phyloP scores from a whole-genome alignment of 148 eudicot genomes.

The Persicaria maculosa region DNA sequence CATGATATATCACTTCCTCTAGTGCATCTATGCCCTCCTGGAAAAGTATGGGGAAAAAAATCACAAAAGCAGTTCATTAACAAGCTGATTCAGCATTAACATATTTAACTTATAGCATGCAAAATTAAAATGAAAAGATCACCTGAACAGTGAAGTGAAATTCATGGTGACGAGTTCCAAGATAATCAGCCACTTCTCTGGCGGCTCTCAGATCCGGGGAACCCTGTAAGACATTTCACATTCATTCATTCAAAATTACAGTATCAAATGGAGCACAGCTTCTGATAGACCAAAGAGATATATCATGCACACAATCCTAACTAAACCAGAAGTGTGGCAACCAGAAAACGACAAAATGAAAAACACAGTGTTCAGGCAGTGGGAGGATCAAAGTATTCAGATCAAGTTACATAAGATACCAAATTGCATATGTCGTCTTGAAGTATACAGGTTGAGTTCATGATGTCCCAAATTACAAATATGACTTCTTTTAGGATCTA shows the following conservation, averaged over 20 bases:
- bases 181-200: constrained; percentile 89
- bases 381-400: background rate
- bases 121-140: constrained; percentile 4
- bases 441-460: no score
- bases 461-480: no score
- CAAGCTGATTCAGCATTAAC: background rate
- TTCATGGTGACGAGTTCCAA: constrained; percentile 94
- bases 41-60: constrained; percentile 16
- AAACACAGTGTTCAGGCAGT: background rate
- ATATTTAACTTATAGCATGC: background rate
- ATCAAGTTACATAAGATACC: background rate
- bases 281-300: background rate
- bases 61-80: background rate
- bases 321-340: background rate
- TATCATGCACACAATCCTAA: background rate
- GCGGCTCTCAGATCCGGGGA: constrained; percentile 97
- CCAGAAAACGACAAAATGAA: background rate
- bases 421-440: background rate
- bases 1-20: constrained; percentile 90
- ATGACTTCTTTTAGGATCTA: no score
- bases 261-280: background rate
- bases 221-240: constrained; percentile 42
- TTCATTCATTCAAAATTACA: constrained; percentile 8
- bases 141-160: constrained; percentile 94
- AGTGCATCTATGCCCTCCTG: constrained; percentile 97